Evolutionary conservation across 805 yeast species (phyloP).

Genomic region (Starmerella apis): DNA sequence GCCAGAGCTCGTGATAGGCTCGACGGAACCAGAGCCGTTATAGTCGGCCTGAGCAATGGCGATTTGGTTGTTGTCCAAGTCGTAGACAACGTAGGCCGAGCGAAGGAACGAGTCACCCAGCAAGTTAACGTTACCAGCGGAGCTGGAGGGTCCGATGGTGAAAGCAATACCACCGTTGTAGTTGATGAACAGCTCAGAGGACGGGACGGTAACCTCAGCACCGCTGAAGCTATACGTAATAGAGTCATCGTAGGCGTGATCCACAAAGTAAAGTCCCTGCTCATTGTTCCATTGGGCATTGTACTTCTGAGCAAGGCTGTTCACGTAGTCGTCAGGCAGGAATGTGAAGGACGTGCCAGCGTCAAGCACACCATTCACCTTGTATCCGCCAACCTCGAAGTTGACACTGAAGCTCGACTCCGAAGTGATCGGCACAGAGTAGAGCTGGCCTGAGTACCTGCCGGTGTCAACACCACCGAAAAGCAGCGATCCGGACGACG

Average conservation of each 20-base stretch:
- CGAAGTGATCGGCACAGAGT: slow-evolving; percentile 16
- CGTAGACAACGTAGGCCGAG: slow-evolving; percentile 58
- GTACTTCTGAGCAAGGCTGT: slow-evolving; percentile 7
- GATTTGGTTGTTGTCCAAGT: slow-evolving; percentile 46
- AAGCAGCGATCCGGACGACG: slow-evolving; percentile 31
- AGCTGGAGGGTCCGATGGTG: background rate
- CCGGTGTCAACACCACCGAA: slow-evolving; percentile 43
- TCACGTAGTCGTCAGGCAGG: slow-evolving; percentile 31
- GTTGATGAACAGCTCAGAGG: background rate
- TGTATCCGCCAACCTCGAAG: slow-evolving; percentile 12
- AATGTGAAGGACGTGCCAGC: slow-evolving; percentile 31
- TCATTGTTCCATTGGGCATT: slow-evolving; percentile 5
- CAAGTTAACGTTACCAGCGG: slow-evolving; percentile 29
- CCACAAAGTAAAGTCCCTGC: background rate
- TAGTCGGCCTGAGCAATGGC: slow-evolving; percentile 43
- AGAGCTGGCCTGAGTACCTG: slow-evolving; percentile 45
- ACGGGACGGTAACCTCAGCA: background rate
- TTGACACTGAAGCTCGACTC: background rate
- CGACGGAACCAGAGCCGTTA: slow-evolving; percentile 23
- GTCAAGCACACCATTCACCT: slow-evolving; percentile 12
- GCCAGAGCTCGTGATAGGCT: slow-evolving; percentile 26
- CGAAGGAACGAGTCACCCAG: slow-evolving; percentile 60
- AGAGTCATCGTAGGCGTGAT: background rate
- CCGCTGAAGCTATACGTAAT: background rate
- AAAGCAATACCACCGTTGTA: background rate